Base-by-base conservation (phyloP, 2,329 filamentous ascomycete species). In the Celoporthe dispersa region DNA sequence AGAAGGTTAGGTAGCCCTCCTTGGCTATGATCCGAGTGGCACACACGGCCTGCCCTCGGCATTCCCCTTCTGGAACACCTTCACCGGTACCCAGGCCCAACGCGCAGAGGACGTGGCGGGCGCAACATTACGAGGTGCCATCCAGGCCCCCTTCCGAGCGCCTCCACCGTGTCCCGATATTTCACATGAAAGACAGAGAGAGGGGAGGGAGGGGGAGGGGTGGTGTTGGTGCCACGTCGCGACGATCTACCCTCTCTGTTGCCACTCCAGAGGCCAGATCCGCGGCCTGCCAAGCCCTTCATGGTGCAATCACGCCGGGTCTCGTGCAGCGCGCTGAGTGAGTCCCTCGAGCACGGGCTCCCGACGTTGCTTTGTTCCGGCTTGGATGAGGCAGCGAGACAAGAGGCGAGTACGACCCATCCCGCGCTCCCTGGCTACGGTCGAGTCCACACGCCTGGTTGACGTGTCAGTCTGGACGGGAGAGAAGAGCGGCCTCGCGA, bases 321-420 rank as follows among this genome's bases (percentile, higher is more conserved):
- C 53, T 57, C 53, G 14, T 57, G 53, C 53, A 57, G n/a, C 53
- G 53, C 28, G 53, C 53, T 57, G 53, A 57, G 25, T 57, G 28
- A 57, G 53, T 9, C 7, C 28, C 28, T 6, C 5, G 1, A 31
- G 28, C 25, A 57, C 25, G 53, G 33, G 12, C 25, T 1, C 25
- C 16, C 53, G 4, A 16, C 28, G 14, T 57, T 48, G 44, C 44
- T 11, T n/a, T 9, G 9, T n/a, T n/a, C 2, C 22, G 44, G 22
- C 44, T 48, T 11, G 44, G 44, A 48, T 48, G 22, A 11, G 19
- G 53, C 8, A 16, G 16, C 25, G 25, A 31, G 51, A 25, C n/a
- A 28, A 28, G 28, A 55, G 28, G 14, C 53, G 53, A 57, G 53
- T 31, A 19, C 28, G 12, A 57, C 14, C 25, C 11, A 31, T 19